Evolutionary conservation across 257 asterid genomes (phyloP), one percentile per base, ranked within the genome.

Genomic region (Gentiana straminea): DNA sequence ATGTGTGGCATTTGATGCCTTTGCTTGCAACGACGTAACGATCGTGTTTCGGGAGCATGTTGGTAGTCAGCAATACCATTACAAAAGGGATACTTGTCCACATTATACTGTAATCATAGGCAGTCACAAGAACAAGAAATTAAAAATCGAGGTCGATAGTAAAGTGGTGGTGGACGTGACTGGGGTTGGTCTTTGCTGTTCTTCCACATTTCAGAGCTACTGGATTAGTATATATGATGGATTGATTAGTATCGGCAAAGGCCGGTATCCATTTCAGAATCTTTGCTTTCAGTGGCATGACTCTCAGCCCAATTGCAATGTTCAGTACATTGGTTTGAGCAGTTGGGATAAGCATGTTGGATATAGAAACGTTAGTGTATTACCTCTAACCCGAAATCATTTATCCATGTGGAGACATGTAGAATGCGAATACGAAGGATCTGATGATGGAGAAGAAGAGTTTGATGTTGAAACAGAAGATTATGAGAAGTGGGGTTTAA

Each of bases 331-430:
- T 10, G 99, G 99, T 48, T 94, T 92, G 55, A 92, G 99, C 72
- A 85, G 99, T 68, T 92, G 97, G 97, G 99, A 88, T 62, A 83
- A 82, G 54, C 97, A 92, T 66, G 97, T 92, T 8, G 97, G 99
- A 13, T 92, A 92, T 68, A 68, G 95, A 68, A 92, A 92, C 58
- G 77, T 92, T 63, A 85, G 81, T 62, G 88, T 92, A 12, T 61
- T 92, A 60, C 97, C 99, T 13, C 65, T 88, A 46, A 92, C 79
- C n/a, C 86, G 77, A 60, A 92, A 86, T 68, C 97, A 83, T 65
- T 72, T 88, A 53, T 78, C 91, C 34, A 64, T 92, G 75, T 92
- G 99, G 99, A 81, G 82, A 67, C 98, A 91, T 13, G 89, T 87
- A 24, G 87, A 79, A 67, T 77, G 66, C 61, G 89, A 81, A 58